Base-by-base conservation (phyloP, 495 filamentous ascomycete genomes). In the Choiromyces venosus region DNA sequence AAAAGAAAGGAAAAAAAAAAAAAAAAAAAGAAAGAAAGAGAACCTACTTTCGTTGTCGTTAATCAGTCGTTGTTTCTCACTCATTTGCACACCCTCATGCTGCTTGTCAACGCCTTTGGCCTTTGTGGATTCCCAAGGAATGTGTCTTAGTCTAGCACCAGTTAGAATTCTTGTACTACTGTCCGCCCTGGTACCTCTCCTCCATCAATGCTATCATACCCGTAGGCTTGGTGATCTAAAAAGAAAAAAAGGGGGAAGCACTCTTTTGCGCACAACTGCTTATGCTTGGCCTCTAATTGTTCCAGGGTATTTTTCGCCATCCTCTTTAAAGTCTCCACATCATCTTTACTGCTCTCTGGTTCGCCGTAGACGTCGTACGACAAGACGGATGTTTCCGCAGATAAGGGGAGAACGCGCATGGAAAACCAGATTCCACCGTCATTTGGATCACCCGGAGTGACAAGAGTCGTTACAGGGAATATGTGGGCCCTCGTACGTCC, bases 331-430 rank as follows among this genome's bases (percentile, higher is more conserved):
- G 25, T 16, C 25, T 61, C 52, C 25, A 33, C 52, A 33, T 16
- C 52, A 33, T 61, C 52, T 6, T 33, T 61, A 61, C 52, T 61
- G 25, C 6, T 33, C 52, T 52, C 67, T 18, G 67, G 66, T 40
- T 73, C 61, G 42, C 71, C 67, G 71, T 73, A 73, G 37, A 73
- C 40, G 14, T 73, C 71, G 67, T 73, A 71, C 42, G 61, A 42
- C 29, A 74, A 37, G 0, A 71, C n/a, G 65, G 52, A 65, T 72
- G 37, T 74, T 35, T 36, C 52, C 29, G 38, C 46, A 9, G 37
- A 44, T 35, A 73, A 42, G 16, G 56, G 56, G 18, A 74, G 37
- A 18, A 65, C 25, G 9, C 70, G 52, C 39, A 74, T 44, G 33
- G 70, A 74, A 42, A 40, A 65, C 52, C 70, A 73, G 16, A 73